A percentile compares a stretch with the other conserved stretches of the same genome.
phyloP scores from a whole-genome alignment of 305 asterid genomes.

The Ruellia speciosa region DNA sequence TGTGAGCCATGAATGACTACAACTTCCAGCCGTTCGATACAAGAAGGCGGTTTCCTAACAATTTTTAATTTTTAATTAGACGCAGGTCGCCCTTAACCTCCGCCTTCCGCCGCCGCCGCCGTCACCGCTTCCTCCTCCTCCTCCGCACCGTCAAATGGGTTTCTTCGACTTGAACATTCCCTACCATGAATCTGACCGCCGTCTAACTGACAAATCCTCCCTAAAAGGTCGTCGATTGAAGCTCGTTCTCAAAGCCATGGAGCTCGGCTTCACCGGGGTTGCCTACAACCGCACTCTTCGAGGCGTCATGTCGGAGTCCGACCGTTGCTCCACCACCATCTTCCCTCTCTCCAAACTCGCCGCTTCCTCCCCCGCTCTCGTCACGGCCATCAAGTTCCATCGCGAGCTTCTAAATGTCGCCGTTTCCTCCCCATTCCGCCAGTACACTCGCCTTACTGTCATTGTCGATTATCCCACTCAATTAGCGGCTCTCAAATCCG shows the following conservation, averaged over 20 bases:
- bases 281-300: constrained; percentile 73
- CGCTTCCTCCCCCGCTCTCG: constrained; percentile 44
- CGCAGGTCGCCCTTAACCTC: background rate
- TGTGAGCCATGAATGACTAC: too few species aligned
- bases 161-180: constrained; percentile 79
- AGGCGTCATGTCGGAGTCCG: constrained; percentile 79
- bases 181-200: constrained; percentile 57
- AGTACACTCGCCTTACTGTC: constrained; percentile 71
- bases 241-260: constrained; percentile 59
- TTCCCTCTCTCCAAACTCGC: constrained; percentile 59
- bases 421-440: constrained; percentile 61
- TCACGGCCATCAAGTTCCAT: constrained; percentile 56
- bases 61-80: too few species aligned
- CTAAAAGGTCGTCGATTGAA: constrained; percentile 52
- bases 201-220: constrained; percentile 34
- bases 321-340: constrained; percentile 53
- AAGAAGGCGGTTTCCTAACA: too few species aligned
- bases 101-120: constrained; percentile 7
- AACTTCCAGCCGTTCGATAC: too few species aligned
- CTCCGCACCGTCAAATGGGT: constrained; percentile 44
- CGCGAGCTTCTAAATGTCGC: constrained; percentile 54
- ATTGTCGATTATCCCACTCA: constrained; percentile 50
- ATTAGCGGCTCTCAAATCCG: constrained; percentile 52
- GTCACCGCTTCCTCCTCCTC: too few species aligned
- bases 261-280: constrained; percentile 75